A percentile compares a stretch with the other conserved stretches of the same genome.
Conservation (phyloP, 2,329 filamentous ascomycete species). For the Proliferodiscus dingleyae region DNA sequence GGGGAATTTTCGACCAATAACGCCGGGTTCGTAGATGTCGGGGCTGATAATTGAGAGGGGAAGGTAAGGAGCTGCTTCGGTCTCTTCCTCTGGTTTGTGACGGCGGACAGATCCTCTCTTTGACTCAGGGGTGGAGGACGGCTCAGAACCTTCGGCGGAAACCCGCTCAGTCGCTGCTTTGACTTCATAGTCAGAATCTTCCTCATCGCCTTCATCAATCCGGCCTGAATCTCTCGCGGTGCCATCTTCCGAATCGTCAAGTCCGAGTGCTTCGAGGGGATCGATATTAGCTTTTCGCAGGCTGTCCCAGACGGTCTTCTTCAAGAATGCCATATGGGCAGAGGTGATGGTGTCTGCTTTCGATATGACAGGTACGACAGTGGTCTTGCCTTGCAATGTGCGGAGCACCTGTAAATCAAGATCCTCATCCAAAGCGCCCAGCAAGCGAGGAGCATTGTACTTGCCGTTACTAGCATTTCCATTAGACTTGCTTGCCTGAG, state of each 20-base stretch:
- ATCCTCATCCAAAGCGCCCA: constrained; percentile 77
- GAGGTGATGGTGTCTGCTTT: constrained; percentile 97
- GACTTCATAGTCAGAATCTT: constrained; percentile 25
- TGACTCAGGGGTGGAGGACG: constrained; percentile 31
- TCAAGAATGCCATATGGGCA: constrained; percentile 87
- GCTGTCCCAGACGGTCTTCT: constrained; percentile 84
- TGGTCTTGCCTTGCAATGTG: constrained; percentile 86
- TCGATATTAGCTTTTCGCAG: constrained; percentile 83
- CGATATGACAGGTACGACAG: constrained; percentile 89
- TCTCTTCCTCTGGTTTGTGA: constrained; percentile 36
- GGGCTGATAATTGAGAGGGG: constrained; percentile 93
- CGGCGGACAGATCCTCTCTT: constrained; percentile 31
- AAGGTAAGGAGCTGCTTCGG: constrained; percentile 61
- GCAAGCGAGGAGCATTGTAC: constrained; percentile 39
- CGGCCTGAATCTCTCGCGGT: constrained; percentile 38
- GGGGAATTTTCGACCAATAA: constrained; percentile 82
- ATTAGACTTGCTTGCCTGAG: constrained; percentile 50
- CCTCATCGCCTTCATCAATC: constrained; percentile 54
- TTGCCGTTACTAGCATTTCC: constrained; percentile 47
- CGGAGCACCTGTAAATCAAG: constrained; percentile 88
- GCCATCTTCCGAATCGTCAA: constrained; percentile 68
- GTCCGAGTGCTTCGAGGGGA: constrained; percentile 77
- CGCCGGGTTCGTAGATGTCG: constrained; percentile 77
- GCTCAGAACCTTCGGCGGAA: constrained; percentile 31
- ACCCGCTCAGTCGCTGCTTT: constrained; percentile 33